Percentiles rank a stretch among this genome's conserved stretches.
These are phyloP conservation scores for Anisogramma anomala DNA, from an alignment of 2,329 filamentous ascomycete species.

Conservation along the genomic window DNA sequence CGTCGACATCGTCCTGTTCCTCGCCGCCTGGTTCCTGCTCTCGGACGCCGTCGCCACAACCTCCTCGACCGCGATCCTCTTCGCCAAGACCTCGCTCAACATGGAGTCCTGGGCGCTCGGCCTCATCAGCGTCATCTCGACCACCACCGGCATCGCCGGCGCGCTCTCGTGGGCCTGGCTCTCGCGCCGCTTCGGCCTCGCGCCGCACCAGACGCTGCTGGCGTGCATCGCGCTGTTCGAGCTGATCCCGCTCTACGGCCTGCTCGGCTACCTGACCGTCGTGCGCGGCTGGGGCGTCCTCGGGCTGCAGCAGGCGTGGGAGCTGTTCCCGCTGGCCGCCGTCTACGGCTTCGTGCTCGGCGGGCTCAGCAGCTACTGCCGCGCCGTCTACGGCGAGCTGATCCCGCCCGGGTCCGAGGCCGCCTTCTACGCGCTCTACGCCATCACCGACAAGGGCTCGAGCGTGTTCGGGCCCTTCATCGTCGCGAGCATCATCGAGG, in stretches of 20 bases:
- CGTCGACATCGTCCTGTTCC: conserved; percentile 63
- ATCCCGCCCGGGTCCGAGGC: conserved; percentile 92
- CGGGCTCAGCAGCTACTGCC: conserved; percentile 84
- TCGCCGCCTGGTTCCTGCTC: conserved; percentile 86
- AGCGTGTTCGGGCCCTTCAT: conserved; percentile 90
- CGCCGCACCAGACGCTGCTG: conserved; percentile 78
- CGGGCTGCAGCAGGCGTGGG: conserved; percentile 87
- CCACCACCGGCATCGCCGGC: conserved; percentile 69
- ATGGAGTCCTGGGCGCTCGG: conserved; percentile 85
- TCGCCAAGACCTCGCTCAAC: conserved; percentile 82
- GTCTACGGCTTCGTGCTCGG: conserved; percentile 91
- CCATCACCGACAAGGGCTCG: conserved; percentile 93
- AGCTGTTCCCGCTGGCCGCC: conserved; percentile 87
- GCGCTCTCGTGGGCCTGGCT: conserved; percentile 83
- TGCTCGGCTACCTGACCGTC: conserved; percentile 76
- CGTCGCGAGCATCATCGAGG: conserved; percentile 84
- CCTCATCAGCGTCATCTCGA: conserved; percentile 88
- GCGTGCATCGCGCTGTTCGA: conserved; percentile 88
- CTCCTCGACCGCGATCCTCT: conserved; percentile 85
- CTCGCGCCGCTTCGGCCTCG: conserved; percentile 56
- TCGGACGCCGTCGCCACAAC: conserved; percentile 93
- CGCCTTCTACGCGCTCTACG: conserved; percentile 92
- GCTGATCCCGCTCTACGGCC: conserved; percentile 80
- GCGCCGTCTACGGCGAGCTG: conserved; percentile 82
- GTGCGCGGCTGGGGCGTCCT: conserved; percentile 62